Base-by-base conservation (phyloP, 257 asterid genomes). In the Nicotiana attenuata region DNA sequence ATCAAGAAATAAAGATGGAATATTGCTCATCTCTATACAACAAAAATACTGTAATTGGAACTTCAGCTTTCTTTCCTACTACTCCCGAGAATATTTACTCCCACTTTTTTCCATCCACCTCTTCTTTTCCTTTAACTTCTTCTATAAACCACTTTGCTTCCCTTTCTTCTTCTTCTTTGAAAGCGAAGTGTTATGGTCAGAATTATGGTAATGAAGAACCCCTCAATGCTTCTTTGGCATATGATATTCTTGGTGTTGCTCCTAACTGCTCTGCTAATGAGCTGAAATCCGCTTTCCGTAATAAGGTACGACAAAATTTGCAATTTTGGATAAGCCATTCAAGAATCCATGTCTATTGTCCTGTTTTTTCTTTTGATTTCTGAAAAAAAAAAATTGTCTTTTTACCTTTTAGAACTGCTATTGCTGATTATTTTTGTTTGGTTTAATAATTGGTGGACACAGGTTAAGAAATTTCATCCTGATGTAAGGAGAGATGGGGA, bases 401-500 rank as follows among this genome's bases (percentile, higher is more conserved):
- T 26, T 15, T 59, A 19, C 19, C 38, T 16, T 38, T 65, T 73
- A 24, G 7, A 55, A 16, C 20, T 81, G 2, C 33, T 61, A 19
- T 3, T 22, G 41, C 45, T 67, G 45, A 35, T 35, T 65, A 50
- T 38, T 53, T 22, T 52, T 24, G 65, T 57, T 52, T 68, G 31
- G 77, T 38, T 57, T 33, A 20, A 5, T 10, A 83, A 31, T 38
- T 68, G 22, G 14, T 75, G 83, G 31, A 76, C 67, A 20, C 84
- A 95, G 98, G 98, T 92, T 57, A 93, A 93, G 83, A 90, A 91
- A 90, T 95, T 87, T 65, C 98, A 95, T 85, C 98, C 98, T 53
- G 99, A 95, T 88, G 95, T 92, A 47, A 86, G 66, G 3, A 78
- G 83, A 85, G 91, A 76, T 29, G 91, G 84, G 66, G 84, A 80